These are phyloP conservation scores for Emmonsia crescens DNA, from an alignment of 2,329 filamentous ascomycete genomes.

Conservation along the genomic window DNA sequence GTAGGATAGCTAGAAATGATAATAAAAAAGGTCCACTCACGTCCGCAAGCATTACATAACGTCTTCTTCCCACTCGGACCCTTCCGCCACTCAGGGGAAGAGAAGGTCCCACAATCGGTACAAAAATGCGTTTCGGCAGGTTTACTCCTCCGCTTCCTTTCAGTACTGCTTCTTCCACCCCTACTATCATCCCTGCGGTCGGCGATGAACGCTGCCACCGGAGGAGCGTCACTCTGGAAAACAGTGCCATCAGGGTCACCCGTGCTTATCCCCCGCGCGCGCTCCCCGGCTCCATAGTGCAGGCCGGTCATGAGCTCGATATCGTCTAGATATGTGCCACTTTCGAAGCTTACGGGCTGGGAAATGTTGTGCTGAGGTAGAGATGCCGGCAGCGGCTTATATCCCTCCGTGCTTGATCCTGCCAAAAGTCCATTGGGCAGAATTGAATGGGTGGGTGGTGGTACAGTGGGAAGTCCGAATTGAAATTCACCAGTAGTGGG, in stretches of 20 bases:
- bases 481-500: background rate
- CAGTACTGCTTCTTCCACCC: conserved; percentile 39
- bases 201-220: conserved; percentile 56
- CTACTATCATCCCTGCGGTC: conserved; percentile 56
- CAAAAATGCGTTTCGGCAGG: conserved; percentile 80
- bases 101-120: conserved; percentile 86
- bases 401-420: background rate
- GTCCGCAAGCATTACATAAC: conserved; percentile 91
- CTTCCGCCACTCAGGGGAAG: conserved; percentile 93
- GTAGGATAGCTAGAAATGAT: background rate
- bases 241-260: conserved; percentile 70
- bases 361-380: background rate
- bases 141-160: conserved; percentile 83
- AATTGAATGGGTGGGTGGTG: background rate
- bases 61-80: conserved; percentile 89
- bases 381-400: background rate
- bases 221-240: conserved; percentile 70
- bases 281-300: conserved; percentile 77
- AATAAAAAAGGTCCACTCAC: conserved; percentile 30
- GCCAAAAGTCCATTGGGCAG: background rate
- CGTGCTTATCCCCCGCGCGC: conserved; percentile 77
- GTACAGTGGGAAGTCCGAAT: background rate
- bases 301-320: conserved; percentile 91
- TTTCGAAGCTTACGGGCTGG: conserved; percentile 75
- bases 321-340: conserved; percentile 64